These are phyloP conservation scores for Lotmaria passim DNA, from an alignment of 208 protist genomes.

Conservation along the genomic window DNA sequence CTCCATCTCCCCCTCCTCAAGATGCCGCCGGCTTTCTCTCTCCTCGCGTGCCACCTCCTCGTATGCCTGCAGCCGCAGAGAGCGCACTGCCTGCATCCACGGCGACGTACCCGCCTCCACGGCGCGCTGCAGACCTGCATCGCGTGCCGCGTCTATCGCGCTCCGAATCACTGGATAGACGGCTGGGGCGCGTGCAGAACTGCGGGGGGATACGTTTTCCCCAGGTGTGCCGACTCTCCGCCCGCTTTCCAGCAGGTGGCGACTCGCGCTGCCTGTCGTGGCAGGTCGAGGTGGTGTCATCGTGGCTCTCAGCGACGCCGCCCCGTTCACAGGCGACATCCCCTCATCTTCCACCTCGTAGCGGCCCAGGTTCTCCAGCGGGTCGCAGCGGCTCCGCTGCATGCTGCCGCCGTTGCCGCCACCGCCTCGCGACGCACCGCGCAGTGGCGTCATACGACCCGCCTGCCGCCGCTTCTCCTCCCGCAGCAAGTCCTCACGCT, in stretches of 20 bases:
- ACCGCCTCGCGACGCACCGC: background rate
- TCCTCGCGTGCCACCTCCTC: conserved; percentile 31
- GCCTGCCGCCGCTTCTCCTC: conserved; percentile 9
- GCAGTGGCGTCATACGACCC: conserved; percentile 18
- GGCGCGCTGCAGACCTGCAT: conserved; percentile 9
- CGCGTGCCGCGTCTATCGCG: background rate
- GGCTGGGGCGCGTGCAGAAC: background rate
- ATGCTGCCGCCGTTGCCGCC: background rate
- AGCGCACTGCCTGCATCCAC: conserved; percentile 36
- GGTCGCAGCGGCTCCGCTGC: background rate
- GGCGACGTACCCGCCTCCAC: conserved; percentile 20
- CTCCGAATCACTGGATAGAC: conserved; percentile 17
- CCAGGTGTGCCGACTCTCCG: background rate
- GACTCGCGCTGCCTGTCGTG: conserved; percentile 5
- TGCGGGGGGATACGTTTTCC: background rate
- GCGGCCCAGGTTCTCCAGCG: conserved; percentile 13
- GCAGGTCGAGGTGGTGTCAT: background rate
- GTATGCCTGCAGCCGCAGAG: conserved; percentile 19
- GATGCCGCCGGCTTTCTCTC: conserved; percentile 10
- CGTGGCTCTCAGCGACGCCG: background rate
- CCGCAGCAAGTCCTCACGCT: conserved; percentile 51
- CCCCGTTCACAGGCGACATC: background rate
- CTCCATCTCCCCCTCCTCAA: conserved; percentile 31
- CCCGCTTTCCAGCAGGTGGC: background rate
- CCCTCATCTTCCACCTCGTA: conserved; percentile 13